Evolutionary conservation across 306 rosid genomes (phyloP).

Genomic region (Biancaea sappan): DNA sequence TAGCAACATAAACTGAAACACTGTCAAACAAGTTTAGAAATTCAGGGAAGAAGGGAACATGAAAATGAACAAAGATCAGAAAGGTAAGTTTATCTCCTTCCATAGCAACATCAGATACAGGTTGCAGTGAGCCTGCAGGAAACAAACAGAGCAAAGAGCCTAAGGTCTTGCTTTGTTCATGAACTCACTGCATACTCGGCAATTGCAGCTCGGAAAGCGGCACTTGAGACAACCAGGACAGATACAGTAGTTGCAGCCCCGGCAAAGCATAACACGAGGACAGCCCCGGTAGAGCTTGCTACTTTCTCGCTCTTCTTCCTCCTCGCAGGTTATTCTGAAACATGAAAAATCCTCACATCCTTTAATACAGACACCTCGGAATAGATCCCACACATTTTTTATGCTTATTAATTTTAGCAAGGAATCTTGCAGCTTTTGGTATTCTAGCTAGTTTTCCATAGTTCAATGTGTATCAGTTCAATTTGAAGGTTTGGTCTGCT

Average conservation of each 20-base stretch:
- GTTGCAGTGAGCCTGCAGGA: no score
- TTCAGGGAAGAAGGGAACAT: background rate
- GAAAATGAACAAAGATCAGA: background rate
- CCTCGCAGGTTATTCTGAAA: slow-evolving; percentile 46
- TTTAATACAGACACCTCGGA: no score
- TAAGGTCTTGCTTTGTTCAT: slow-evolving; percentile 44
- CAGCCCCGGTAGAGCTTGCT: slow-evolving; percentile 44
- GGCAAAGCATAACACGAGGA: slow-evolving; percentile 30
- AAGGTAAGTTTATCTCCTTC: background rate
- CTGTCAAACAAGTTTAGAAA: background rate
- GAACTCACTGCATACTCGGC: slow-evolving; percentile 53
- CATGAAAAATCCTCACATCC: background rate
- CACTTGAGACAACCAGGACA: slow-evolving; percentile 58
- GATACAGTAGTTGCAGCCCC: slow-evolving; percentile 49
- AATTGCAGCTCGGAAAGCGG: slow-evolving; percentile 53
- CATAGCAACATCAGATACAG: background rate
- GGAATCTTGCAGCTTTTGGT: background rate
- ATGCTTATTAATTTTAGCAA: no score
- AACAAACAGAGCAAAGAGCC: no score
- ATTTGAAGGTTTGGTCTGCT: background rate
- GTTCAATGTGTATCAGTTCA: no score
- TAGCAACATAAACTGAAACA: background rate
- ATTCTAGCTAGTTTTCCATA: no score
- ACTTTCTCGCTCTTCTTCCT: slow-evolving; percentile 43
- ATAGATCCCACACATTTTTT: no score